phyloP scores from a whole-genome alignment of 192 early-diverging fungal species.

The Radiomyces spectabilis region DNA sequence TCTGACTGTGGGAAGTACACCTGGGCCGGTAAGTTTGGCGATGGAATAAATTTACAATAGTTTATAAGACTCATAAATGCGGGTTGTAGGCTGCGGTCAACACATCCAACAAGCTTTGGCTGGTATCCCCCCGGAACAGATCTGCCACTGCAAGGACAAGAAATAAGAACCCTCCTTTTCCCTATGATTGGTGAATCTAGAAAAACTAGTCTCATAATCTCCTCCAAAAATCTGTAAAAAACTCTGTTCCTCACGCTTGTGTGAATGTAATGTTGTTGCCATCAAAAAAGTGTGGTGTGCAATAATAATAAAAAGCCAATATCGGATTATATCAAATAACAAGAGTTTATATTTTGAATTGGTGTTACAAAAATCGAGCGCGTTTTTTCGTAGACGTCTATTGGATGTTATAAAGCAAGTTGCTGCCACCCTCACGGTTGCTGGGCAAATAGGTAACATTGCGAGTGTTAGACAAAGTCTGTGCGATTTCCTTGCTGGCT shows the following conservation, averaged over 20 bases:
- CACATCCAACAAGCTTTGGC: constrained; percentile 12
- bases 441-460: constrained; percentile 92
- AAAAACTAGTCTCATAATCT: no score
- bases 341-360: no score
- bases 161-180: not conserved
- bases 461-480: constrained; percentile 68
- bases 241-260: no score
- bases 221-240: no score
- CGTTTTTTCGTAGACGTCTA: no score
- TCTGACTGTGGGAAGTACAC: constrained; percentile 6
- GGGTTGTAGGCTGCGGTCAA: constrained; percentile 1
- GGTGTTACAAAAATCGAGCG: no score
- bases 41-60: not conserved
- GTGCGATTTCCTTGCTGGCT: constrained; percentile 93
- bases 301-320: no score
- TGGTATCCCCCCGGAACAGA: constrained; percentile 3
- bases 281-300: no score
- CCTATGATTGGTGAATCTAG: no score
- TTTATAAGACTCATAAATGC: not conserved
- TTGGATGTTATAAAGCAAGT: constrained; percentile 71
- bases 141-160: constrained; percentile 9
- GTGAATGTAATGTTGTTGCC: no score
- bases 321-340: no score
- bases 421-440: constrained; percentile 48
- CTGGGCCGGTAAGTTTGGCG: constrained; percentile 3